Evolutionary conservation across 2,329 filamentous ascomycete genomes (phyloP), one percentile per base, ranked within the genome.

Genomic region (Rhynchosporium agropyri): DNA sequence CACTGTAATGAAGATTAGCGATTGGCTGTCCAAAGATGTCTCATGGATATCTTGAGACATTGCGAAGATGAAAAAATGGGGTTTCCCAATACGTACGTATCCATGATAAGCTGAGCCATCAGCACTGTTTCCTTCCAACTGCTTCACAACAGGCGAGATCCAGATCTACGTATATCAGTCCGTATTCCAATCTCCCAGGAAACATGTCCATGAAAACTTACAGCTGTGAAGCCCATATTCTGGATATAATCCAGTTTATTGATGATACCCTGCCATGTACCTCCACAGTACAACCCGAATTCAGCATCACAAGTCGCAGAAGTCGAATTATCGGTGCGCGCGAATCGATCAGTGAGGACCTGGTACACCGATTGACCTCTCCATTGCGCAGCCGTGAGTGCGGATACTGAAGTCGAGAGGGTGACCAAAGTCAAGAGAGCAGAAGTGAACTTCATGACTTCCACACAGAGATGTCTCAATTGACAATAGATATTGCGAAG

Each of bases 331-430:
- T 79, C 77, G 12, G 77, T 75, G 15, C 75, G 75, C 29, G 78
- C 77, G 63, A 79, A 80, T 10, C 79, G 74, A 65, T 81, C 79
- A 5, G 79, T 81, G 67, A 81, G 71, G 38, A 79, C 74, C 62
- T 80, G 79, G 62, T 81, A 81, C 60, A 81, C 76, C 1, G 77
- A 77, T 60, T 78, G 75, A 15, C 70, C 61, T 53, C 76, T 76
- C 79, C 79, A 81, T 57, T 66, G 43, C 46, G 70, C 71, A 42
- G 71, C 64, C 6, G 71, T 64, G 33, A 73, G 64, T 43, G 68
- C 70, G 40, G 49, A 59, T 29, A 57, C 64, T 28, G 58, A 62
- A 28, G 13, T 46, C 10, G 56, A 6, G 58, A 61, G 9, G 33
- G 51, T 29, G 31, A 59, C 49, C 31, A 67, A 38, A 42, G 61